Conservation (phyloP, 2,329 filamentous ascomycete genomes). For the Tolypocladium ophioglossoides region DNA sequence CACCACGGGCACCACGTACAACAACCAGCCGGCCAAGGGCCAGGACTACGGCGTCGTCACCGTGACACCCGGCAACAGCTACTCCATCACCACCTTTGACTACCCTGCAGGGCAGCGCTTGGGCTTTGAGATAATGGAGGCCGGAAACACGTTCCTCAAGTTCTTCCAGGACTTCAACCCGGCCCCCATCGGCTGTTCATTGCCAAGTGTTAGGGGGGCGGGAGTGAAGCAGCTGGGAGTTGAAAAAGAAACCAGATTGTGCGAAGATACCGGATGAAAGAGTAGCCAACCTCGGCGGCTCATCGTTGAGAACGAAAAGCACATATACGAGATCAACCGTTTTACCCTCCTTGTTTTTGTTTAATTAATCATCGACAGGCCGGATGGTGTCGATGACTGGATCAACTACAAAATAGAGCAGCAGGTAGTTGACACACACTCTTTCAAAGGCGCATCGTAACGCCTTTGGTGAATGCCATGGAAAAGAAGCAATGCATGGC, state of each 20-base stretch:
- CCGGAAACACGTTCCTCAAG: conserved; percentile 38
- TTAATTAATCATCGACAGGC: neutral
- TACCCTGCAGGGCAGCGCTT: conserved; percentile 44
- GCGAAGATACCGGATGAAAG: too few species aligned
- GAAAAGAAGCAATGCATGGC: neutral
- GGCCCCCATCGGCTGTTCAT: conserved; percentile 29
- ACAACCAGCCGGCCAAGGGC: conserved; percentile 30
- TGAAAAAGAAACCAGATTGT: neutral
- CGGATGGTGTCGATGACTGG: neutral
- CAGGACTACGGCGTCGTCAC: conserved; percentile 30
- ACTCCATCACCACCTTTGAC: conserved; percentile 38
- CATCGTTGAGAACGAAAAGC: neutral
- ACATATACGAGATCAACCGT: neutral
- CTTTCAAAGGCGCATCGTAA: neutral
- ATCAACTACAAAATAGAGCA: neutral
- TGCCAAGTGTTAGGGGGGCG: conserved; percentile 15
- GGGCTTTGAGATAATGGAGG: conserved; percentile 36
- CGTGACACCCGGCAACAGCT: conserved; percentile 42
- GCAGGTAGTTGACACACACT: neutral
- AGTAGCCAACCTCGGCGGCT: neutral
- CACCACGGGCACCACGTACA: conserved; percentile 40
- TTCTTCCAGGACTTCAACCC: conserved; percentile 57
- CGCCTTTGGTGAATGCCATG: neutral
- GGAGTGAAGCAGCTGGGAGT: neutral
- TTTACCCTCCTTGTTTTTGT: too few species aligned